Conservation (phyloP, 2,329 filamentous ascomycete species). For the Cadophora gregata region DNA sequence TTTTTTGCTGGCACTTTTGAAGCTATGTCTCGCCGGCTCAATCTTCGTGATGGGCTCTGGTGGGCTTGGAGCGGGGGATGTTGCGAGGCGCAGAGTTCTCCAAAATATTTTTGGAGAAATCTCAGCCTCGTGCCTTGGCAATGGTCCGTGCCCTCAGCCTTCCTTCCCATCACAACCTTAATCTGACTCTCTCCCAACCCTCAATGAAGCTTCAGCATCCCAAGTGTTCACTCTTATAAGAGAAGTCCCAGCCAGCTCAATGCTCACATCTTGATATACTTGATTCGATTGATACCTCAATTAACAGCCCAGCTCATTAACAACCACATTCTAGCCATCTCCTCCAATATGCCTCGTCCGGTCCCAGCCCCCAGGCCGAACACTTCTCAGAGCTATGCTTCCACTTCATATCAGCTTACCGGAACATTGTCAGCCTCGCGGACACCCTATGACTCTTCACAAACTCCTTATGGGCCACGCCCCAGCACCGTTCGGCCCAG, state of each 20-base stretch:
- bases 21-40: background rate
- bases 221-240: background rate
- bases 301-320: constrained; percentile 25
- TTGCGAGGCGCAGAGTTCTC: constrained; percentile 20
- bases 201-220: background rate
- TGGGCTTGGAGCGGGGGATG: background rate
- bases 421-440: constrained; percentile 42
- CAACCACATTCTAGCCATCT: constrained; percentile 3
- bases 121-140: constrained; percentile 38
- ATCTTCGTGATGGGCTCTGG: background rate
- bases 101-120: constrained; percentile 31
- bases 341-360: constrained; percentile 15
- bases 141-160: constrained; percentile 25
- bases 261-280: constrained; percentile 1
- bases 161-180: constrained; percentile 1
- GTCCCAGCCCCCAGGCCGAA: constrained; percentile 36
- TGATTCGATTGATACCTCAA: constrained; percentile 22
- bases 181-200: background rate
- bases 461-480: constrained; percentile 27
- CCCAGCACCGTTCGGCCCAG: constrained; percentile 39
- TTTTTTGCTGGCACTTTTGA: background rate
- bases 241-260: background rate
- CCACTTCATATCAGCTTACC: constrained; percentile 38
- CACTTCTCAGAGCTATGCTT: constrained; percentile 38
- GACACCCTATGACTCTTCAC: constrained; percentile 13